phyloP scores from a whole-genome alignment of 345 rosid species.

The Brassica incana region DNA sequence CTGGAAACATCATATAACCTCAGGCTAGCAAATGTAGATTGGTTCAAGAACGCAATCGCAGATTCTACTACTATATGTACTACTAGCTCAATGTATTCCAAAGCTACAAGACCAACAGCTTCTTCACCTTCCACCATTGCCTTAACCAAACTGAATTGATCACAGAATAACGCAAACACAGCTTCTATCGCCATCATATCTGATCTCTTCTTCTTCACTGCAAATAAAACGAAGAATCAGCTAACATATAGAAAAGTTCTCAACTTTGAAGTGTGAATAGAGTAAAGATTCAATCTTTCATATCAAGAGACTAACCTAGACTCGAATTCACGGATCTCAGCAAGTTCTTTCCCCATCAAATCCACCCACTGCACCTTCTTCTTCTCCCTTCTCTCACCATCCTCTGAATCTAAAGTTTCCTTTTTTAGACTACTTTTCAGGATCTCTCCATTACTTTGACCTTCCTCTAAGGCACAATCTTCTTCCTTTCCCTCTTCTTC shows the following conservation, averaged over 20 bases:
- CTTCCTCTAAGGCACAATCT: constrained; percentile 28
- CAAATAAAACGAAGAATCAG: not conserved
- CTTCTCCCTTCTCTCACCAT: constrained; percentile 39
- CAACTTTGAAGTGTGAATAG: not conserved
- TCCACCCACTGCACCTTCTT: constrained; percentile 85
- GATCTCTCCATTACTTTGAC: constrained; percentile 19
- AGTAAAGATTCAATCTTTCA: constrained; percentile 3
- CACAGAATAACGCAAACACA: constrained; percentile 64
- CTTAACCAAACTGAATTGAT: constrained; percentile 13
- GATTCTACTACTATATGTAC: constrained; percentile 32
- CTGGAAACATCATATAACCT: constrained; percentile 15
- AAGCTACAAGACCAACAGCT: constrained; percentile 10
- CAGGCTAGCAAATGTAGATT: constrained; percentile 22
- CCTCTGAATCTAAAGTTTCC: constrained; percentile 32
- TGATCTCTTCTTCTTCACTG: constrained; percentile 55
- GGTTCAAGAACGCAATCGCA: constrained; percentile 14
- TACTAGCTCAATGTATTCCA: constrained; percentile 39
- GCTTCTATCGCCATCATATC: constrained; percentile 45
- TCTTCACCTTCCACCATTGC: constrained; percentile 22
- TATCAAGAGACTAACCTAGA: constrained; percentile 49
- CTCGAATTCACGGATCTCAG: constrained; percentile 74
- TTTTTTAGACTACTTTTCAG: constrained; percentile 60
- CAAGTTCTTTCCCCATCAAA: constrained; percentile 71
- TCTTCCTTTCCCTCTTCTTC: constrained; percentile 43
- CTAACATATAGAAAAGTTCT: constrained; percentile 1